Evolutionary conservation across 495 filamentous ascomycete genomes (phyloP).

Genomic region (Hypoxylon rickii): DNA sequence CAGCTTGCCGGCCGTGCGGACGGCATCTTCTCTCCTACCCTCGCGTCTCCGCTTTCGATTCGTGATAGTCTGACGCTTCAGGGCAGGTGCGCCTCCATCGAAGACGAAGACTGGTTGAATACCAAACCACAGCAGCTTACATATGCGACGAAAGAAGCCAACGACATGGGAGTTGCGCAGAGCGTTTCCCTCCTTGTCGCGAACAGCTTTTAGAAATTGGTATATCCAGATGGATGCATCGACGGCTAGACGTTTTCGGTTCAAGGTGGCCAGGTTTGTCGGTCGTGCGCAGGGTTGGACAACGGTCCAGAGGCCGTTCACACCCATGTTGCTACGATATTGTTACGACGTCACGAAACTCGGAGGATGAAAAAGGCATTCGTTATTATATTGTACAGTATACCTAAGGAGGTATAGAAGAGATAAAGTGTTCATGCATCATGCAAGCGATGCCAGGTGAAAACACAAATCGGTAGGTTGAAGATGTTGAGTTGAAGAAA

Average conservation of each 20-base stretch:
- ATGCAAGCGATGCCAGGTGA: slow-evolving; percentile 6
- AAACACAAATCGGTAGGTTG: no score
- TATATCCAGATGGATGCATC: slow-evolving; percentile 99
- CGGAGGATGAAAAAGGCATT: background rate
- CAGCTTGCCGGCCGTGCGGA: slow-evolving; percentile 84
- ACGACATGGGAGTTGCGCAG: slow-evolving; percentile 93
- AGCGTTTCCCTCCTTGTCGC: slow-evolving; percentile 97
- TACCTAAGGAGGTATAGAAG: background rate
- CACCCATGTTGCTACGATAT: slow-evolving; percentile 72
- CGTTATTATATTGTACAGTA: slow-evolving; percentile 8
- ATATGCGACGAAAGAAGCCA: slow-evolving; percentile 96
- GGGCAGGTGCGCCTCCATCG: slow-evolving; percentile 87
- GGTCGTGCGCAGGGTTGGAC: slow-evolving; percentile 87
- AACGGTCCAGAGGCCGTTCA: slow-evolving; percentile 95
- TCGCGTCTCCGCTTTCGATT: slow-evolving; percentile 79
- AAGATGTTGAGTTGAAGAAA: background rate
- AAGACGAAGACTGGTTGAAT: slow-evolving; percentile 98
- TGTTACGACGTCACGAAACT: slow-evolving; percentile 4
- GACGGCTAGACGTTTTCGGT: slow-evolving; percentile 91
- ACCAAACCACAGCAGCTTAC: slow-evolving; percentile 95
- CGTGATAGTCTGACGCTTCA: slow-evolving; percentile 90
- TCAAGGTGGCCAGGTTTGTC: slow-evolving; percentile 93
- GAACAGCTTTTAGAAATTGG: slow-evolving; percentile 97
- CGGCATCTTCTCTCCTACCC: slow-evolving; percentile 90
- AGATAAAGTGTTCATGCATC: slow-evolving; percentile 5